Conservation (phyloP, 306 rosid species). For the Rosa persica region DNA sequence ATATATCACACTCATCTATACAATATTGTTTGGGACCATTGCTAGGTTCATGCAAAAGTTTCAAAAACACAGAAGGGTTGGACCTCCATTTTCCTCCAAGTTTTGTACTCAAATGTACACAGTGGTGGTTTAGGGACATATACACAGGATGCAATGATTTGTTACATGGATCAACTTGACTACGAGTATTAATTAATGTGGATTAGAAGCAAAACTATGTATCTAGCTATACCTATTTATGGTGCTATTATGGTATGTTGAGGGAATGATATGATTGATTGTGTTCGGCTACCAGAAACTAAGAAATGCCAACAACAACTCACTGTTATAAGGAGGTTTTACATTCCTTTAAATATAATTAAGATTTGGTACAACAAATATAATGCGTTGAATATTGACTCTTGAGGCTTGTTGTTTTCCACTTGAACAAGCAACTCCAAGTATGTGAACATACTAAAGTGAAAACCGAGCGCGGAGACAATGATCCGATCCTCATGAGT, state of each 20-base stretch:
- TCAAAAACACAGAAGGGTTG: not conserved
- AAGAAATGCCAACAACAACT: constrained; percentile 29
- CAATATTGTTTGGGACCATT: not conserved
- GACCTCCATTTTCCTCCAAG: not conserved
- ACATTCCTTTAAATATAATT: constrained; percentile 33
- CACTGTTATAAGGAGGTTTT: constrained; percentile 19
- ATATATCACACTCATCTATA: not conserved
- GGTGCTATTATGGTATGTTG: not conserved
- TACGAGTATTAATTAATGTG: not conserved
- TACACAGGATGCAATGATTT: not conserved
- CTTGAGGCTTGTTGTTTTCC: not conserved
- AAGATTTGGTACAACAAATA: constrained; percentile 37
- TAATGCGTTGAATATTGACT: not conserved
- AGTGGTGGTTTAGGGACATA: not conserved
- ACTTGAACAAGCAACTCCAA: not conserved
- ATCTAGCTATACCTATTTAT: not conserved
- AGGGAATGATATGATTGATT: not conserved
- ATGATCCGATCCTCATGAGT: not conserved
- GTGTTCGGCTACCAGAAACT: constrained; percentile 26
- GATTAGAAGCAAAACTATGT: constrained; percentile 9
- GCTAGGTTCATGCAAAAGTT: not conserved
- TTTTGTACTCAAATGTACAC: not conserved
- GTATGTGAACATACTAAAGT: not conserved
- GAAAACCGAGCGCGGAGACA: not conserved
- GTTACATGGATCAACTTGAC: not conserved